A percentile compares a stretch with the other conserved stretches of the same genome.
phyloP scores from a whole-genome alignment of 2,329 filamentous ascomycete species.

The Claviceps digitariae region DNA sequence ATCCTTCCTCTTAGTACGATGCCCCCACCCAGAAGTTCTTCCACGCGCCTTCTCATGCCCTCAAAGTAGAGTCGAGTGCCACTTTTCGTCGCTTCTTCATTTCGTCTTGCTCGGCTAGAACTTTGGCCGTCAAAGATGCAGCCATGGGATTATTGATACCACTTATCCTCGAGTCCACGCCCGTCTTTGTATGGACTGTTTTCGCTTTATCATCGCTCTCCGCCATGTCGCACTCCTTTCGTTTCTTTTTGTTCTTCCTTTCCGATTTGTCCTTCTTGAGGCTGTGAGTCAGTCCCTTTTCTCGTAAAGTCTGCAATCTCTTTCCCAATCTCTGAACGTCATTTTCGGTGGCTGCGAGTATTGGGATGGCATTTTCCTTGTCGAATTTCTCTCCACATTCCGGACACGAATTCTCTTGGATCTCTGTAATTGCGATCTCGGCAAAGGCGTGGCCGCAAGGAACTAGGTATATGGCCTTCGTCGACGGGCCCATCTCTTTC shows the following conservation, averaged over 20 bases:
- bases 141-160: constrained; percentile 84
- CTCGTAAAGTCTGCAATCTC: constrained; percentile 54
- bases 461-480: constrained; percentile 77
- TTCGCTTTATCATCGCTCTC: constrained; percentile 18
- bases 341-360: constrained; percentile 56
- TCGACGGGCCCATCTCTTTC: constrained; percentile 67
- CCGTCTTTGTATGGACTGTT: constrained; percentile 16
- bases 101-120: constrained; percentile 76
- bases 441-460: constrained; percentile 94
- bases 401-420: constrained; percentile 48
- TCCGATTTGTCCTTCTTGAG: constrained; percentile 64
- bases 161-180: constrained; percentile 24
- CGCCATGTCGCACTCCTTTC: constrained; percentile 31
- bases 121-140: constrained; percentile 71
- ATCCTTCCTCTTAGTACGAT: not conserved
- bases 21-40: not conserved
- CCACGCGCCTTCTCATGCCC: constrained; percentile 3
- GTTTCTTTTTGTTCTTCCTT: constrained; percentile 51
- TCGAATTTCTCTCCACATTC: constrained; percentile 68
- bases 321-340: constrained; percentile 57
- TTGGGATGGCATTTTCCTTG: constrained; percentile 64
- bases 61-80: constrained; percentile 17
- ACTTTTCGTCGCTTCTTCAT: constrained; percentile 66
- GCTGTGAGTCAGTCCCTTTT: constrained; percentile 66
- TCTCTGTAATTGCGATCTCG: constrained; percentile 70